Base-by-base conservation (phyloP, 2,329 filamentous ascomycete genomes). In the Scytalidium lignicola region DNA sequence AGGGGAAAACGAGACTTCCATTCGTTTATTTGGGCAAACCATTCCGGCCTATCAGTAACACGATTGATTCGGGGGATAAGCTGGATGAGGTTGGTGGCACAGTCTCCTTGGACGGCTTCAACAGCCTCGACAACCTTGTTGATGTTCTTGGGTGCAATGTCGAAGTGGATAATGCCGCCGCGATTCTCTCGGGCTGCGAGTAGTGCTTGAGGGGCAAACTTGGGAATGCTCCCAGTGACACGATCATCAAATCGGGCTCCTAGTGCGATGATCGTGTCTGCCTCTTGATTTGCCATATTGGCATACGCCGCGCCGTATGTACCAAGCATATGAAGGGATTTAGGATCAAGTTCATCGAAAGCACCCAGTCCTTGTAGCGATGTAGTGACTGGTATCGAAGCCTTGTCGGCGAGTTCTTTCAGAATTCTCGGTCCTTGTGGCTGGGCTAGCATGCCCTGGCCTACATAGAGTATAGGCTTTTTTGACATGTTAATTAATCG, bases 1-100 rank as follows among this genome's bases (percentile, higher is more conserved):
- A 95, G 84, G 5, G 93, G 92, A 82, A 93, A 96, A 58, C 41
- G 39, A n/a, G 32, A 9, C 32, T 37, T 37, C 32, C 32, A 37
- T 37, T 37, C 4, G 32, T 37, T n/a, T 37, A 23, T 37, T 37
- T 28, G 7, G 26, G 26, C 7, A 28, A 28, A 28, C 26, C 26
- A 28, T 28, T 44, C 43, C 20, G 17, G n/a, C n/a, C 43, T 18
- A 18, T 17, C 29, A 44, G n/a, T 44, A 7, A 26, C 13, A 20
- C 13, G 21, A 13, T 44, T 44, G 13, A 44, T 41, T 18, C 18
- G 29, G 18, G 43, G 43, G 17, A 44, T 26, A 19, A 44, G 29
- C 18, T 18, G 20, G 7, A 18, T 44, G 20, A 44, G 29, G 22
- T 44, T 44, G 21, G 20, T 18, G 18, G 17, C 43, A 20, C 17